Conservation (phyloP, 1,284 basidiomycete species). For the Omphalotus olearius region DNA sequence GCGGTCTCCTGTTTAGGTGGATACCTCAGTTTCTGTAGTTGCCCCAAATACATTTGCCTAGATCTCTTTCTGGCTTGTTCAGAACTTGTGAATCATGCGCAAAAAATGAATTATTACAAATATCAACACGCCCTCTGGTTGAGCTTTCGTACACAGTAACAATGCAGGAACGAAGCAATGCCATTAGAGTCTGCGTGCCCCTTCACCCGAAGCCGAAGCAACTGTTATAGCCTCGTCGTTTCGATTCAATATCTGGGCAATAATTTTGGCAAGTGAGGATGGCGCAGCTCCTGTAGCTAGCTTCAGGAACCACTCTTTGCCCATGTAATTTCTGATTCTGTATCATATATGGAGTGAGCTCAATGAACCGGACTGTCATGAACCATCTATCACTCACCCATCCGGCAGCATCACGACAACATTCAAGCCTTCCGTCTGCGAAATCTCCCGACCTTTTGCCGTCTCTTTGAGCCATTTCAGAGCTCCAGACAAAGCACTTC, state of each 20-base stretch:
- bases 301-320: constrained; percentile 82
- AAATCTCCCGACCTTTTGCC: constrained; percentile 64
- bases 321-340: constrained; percentile 95
- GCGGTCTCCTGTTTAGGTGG: constrained; percentile 27
- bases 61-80: no score
- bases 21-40: constrained; percentile 26
- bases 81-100: no score
- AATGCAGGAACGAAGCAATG: no score
- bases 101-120: no score
- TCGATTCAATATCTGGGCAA: constrained; percentile 37
- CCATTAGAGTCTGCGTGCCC: neutral
- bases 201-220: neutral
- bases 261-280: constrained; percentile 45
- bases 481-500: constrained; percentile 78
- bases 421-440: constrained; percentile 72
- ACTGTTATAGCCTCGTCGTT: no score
- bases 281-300: constrained; percentile 55
- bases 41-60: constrained; percentile 25
- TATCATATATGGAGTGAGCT: neutral
- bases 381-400: constrained; percentile 51
- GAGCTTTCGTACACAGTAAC: no score
- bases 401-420: constrained; percentile 90
- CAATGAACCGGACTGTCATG: neutral
- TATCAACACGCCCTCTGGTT: no score
- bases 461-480: constrained; percentile 72